phyloP scores from a whole-genome alignment of 2,329 filamentous ascomycete species.

The Penicillium sumatraense region DNA sequence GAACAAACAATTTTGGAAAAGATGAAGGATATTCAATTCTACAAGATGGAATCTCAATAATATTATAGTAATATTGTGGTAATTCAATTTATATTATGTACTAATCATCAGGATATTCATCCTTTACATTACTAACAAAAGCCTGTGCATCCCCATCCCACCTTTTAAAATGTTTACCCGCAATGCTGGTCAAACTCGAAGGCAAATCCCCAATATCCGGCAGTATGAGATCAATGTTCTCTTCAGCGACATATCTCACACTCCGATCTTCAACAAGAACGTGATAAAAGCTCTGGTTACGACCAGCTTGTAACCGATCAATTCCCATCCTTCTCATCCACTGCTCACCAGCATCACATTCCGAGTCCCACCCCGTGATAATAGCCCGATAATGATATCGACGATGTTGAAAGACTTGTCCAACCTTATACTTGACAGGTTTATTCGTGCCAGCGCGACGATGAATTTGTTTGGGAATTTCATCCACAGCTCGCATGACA shows the following conservation, averaged over 20 bases:
- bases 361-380: slow-evolving; percentile 82
- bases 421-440: slow-evolving; percentile 70
- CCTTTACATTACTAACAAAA: slow-evolving; percentile 82
- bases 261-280: slow-evolving; percentile 75
- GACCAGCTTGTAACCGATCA: slow-evolving; percentile 62
- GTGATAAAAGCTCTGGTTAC: slow-evolving; percentile 78
- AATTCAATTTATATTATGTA: neutral
- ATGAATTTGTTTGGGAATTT: slow-evolving; percentile 56
- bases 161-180: slow-evolving; percentile 85
- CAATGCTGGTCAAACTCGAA: slow-evolving; percentile 62
- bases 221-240: slow-evolving; percentile 73
- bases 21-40: no score
- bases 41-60: no score
- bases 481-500: slow-evolving; percentile 61
- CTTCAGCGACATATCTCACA: slow-evolving; percentile 76
- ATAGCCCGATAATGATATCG: slow-evolving; percentile 80
- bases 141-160: slow-evolving; percentile 69
- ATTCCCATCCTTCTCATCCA: slow-evolving; percentile 69
- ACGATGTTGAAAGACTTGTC: slow-evolving; percentile 82
- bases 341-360: slow-evolving; percentile 62
- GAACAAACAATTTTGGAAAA: no score
- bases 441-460: slow-evolving; percentile 38
- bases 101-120: slow-evolving; percentile 86
- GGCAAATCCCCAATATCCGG: slow-evolving; percentile 58
- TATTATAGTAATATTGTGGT: no score